Conservation (phyloP, 805 yeast genomes). For the Candida qinlingensis region DNA sequence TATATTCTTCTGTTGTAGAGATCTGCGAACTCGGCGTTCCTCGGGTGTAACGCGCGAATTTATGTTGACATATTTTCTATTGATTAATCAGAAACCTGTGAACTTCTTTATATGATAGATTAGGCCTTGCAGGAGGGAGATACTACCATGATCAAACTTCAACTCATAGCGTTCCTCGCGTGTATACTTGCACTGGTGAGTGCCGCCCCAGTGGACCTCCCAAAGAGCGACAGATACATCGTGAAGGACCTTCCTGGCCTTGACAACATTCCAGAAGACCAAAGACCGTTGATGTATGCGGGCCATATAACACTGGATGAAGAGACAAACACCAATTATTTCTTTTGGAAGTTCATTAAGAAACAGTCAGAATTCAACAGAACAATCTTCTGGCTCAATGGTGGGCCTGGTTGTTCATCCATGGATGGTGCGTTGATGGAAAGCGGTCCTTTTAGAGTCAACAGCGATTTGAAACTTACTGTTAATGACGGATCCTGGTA, state of each 20-base stretch:
- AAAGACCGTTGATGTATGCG: constrained; percentile 40
- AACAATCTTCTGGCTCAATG: constrained; percentile 85
- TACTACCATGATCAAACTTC: neutral
- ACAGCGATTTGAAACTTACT: constrained; percentile 36
- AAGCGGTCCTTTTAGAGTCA: constrained; percentile 78
- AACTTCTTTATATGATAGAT: no score
- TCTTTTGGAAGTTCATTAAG: constrained; percentile 26
- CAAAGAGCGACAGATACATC: constrained; percentile 8
- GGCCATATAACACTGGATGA: constrained; percentile 28
- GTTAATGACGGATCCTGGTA: constrained; percentile 81
- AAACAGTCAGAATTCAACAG: constrained; percentile 26
- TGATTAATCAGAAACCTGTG: no score
- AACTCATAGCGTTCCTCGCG: neutral
- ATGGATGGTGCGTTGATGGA: constrained; percentile 97
- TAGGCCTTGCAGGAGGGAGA: no score
- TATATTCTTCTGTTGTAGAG: no score
- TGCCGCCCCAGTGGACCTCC: constrained; percentile 15
- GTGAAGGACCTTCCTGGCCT: constrained; percentile 22
- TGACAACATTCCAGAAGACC: constrained; percentile 10
- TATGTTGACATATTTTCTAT: no score
- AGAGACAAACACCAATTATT: constrained; percentile 19
- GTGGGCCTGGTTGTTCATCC: constrained; percentile 98
- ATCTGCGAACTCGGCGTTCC: no score
- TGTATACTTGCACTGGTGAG: neutral
- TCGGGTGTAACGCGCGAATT: no score